Evolutionary conservation across 78 protist species (phyloP), one percentile per base, ranked within the genome.

Genomic region (Speleostelium caveatum): DNA sequence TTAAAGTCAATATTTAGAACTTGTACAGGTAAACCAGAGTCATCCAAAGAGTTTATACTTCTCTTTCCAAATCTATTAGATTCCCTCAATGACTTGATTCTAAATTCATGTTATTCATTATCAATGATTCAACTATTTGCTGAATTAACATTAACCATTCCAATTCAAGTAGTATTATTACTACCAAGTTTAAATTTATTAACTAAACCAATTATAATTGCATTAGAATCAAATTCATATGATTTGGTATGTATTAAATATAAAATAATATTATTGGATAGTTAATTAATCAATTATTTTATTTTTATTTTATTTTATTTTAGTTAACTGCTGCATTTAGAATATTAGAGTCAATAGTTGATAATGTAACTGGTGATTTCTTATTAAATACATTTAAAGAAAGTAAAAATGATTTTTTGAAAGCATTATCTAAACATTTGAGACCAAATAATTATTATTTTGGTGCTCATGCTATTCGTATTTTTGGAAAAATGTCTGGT

Each of bases 401-500:
- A 30, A 65, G 68, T 61, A 90, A 90, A 42, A 7, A 60, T 1
- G 94, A 90, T 6, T 73, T 90, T 62, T 55, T 90, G 17, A 39
- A 39, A 12, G 39, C 79, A 2, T 26, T 90, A 14, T 69, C 53
- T 26, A 22, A 16, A 26, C 98, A 95, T 53, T 36, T 97, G 41
- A 35, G 56, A 32, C 97, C 98, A 1, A 24, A 66, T 0, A 96
- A 97, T 0, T 55, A 75, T 53, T 71, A 74, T 17, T 93, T 92
- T 76, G 97, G 97, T 3, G 71, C 72, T 10, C 60, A 69, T 14
- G 96, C 98, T 8, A 41, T 98, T 16, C 88, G 97, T 28, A 94
- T 98, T 0, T 75, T 98, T 4, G 99, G 98, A 45, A 98, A 98
- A 75, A 89, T 98, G n/a, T 98, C 98, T 3, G 99, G 98, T 0